Percentiles rank a stretch among this genome's conserved stretches.
phyloP scores from a whole-genome alignment of 495 filamentous ascomycete genomes.

The Penicillium goetzii region DNA sequence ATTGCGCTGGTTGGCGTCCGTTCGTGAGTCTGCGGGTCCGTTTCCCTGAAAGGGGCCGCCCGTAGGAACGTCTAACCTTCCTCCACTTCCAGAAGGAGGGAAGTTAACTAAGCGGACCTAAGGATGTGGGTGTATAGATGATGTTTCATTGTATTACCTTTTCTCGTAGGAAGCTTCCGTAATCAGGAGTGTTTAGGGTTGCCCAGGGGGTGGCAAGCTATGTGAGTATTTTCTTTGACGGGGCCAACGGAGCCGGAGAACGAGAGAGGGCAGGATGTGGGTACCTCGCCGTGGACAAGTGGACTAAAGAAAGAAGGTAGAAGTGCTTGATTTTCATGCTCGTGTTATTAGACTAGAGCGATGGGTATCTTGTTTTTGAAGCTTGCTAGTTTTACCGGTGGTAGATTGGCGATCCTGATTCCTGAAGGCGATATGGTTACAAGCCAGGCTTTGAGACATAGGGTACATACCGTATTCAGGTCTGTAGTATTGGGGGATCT shows the following conservation, averaged over 20 bases:
- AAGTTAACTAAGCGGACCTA: too few relatives aligned
- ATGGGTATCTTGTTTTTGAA: neutral
- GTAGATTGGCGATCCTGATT: neutral
- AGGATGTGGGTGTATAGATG: too few relatives aligned
- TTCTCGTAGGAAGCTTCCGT: neutral
- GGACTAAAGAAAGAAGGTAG: neutral
- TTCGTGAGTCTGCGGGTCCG: neutral
- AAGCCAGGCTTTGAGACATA: neutral
- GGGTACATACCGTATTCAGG: neutral
- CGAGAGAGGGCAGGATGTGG: neutral
- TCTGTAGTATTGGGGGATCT: neutral
- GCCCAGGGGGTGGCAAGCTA: neutral
- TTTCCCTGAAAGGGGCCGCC: conserved; percentile 7
- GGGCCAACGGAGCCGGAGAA: neutral
- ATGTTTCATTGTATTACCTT: neutral
- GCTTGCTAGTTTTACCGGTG: neutral
- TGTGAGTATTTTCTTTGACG: neutral
- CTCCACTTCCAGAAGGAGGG: too few relatives aligned
- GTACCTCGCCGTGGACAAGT: neutral
- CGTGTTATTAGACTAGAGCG: neutral
- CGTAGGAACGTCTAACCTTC: too few relatives aligned
- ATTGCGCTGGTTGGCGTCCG: conserved; percentile 3
- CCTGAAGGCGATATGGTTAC: neutral
- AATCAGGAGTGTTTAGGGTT: neutral
- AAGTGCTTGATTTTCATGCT: neutral